These are phyloP conservation scores for Rhazya stricta DNA, from an alignment of 257 asterid genomes.

Conservation along the genomic window DNA sequence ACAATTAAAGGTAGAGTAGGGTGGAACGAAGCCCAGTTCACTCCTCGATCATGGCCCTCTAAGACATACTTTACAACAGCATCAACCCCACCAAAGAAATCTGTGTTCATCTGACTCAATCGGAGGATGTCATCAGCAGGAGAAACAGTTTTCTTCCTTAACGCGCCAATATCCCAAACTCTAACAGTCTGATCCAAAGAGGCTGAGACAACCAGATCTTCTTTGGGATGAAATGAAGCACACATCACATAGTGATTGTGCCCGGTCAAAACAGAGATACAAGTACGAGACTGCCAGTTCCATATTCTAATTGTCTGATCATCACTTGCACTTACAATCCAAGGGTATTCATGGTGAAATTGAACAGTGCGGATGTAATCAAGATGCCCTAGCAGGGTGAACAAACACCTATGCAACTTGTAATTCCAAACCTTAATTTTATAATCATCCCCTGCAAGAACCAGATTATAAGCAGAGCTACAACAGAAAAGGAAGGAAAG, in stretches of 20 bases:
- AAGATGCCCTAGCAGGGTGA: slow-evolving; percentile 97
- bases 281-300: slow-evolving; percentile 99
- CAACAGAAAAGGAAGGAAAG: not conserved
- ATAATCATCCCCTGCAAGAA: slow-evolving; percentile 88
- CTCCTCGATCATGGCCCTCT: slow-evolving; percentile 98
- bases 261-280: slow-evolving; percentile 91
- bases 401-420: slow-evolving; percentile 87
- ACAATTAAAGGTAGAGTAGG: slow-evolving; percentile 96
- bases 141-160: slow-evolving; percentile 87
- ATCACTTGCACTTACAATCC: slow-evolving; percentile 98
- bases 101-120: slow-evolving; percentile 84
- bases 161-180: slow-evolving; percentile 96
- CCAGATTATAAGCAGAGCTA: not conserved
- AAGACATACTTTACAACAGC: slow-evolving; percentile 97
- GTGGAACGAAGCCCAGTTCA: slow-evolving; percentile 97
- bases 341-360: slow-evolving; percentile 94
- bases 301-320: slow-evolving; percentile 98
- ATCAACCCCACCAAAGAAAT: slow-evolving; percentile 97
- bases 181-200: slow-evolving; percentile 98
- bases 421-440: slow-evolving; percentile 98
- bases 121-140: slow-evolving; percentile 92
- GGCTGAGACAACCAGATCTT: slow-evolving; percentile 94
- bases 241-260: slow-evolving; percentile 99
- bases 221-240: slow-evolving; percentile 95
- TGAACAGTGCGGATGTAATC: slow-evolving; percentile 95